Evolutionary conservation across 176 grass and related monocot genomes (phyloP).

Genomic region (Raddia guianensis): DNA sequence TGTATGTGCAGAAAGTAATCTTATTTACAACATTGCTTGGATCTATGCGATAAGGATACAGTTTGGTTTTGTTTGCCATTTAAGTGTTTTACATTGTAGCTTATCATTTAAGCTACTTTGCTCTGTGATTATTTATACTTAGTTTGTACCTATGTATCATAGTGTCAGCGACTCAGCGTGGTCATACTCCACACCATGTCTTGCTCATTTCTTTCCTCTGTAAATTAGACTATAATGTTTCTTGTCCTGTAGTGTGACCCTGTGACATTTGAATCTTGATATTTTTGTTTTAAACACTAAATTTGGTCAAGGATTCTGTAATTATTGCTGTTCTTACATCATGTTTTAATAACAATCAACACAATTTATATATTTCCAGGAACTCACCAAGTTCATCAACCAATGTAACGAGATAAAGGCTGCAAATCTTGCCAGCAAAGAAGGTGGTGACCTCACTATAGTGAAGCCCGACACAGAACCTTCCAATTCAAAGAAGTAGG

Average conservation of each 20-base stretch:
- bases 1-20: not conserved
- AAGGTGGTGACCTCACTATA: constrained; percentile 67
- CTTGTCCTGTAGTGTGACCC: not conserved
- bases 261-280: constrained; percentile 10
- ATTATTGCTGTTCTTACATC: not conserved
- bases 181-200: not conserved
- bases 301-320: not conserved
- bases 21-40: not conserved
- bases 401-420: constrained; percentile 71
- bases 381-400: constrained; percentile 83
- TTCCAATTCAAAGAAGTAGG: constrained; percentile 58
- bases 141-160: not conserved
- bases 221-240: not conserved
- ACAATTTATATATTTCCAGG: constrained; percentile 33
- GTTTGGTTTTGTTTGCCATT: not conserved
- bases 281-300: not conserved
- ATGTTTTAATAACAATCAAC: not conserved
- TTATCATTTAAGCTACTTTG: not conserved
- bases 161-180: not conserved
- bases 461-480: constrained; percentile 46
- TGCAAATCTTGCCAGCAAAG: constrained; percentile 74
- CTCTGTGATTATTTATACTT: not conserved
- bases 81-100: not conserved
- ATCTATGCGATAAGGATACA: not conserved
- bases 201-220: not conserved